Evolutionary conservation across 225 moss, liverwort and hornwort genomes (phyloP), one percentile per base, ranked within the genome.

Genomic region (Asterella californica): DNA sequence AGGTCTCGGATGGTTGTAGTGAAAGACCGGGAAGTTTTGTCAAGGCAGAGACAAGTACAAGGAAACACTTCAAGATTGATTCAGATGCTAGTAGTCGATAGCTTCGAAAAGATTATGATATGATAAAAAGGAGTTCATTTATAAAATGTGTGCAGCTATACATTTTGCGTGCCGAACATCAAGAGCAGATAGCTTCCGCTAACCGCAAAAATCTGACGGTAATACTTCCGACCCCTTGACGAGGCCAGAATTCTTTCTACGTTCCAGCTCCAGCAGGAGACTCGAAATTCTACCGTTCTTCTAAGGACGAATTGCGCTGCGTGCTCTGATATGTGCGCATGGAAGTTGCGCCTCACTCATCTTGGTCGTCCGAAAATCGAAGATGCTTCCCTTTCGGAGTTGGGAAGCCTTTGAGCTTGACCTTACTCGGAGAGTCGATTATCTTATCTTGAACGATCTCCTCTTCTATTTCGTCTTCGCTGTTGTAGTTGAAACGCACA

Each of bases 401-500:
- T 0, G 91, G 86, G 25, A 72, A 76, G 2, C 89, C 91, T 24
- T 72, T 84, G 74, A 91, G 65, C 29, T 78, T 80, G 53, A 76
- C 46, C 10, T 85, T 83, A 2, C 80, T 73, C 0, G 89, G 83
- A 52, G 87, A 88, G 22, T 72, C 14, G 25, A 62, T 18, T 45
- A 74, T 60, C 25, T 48, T 75, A 68, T 83, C 76, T n/a, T 33
- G 11, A 18, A 81, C 84, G 2, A 80, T 57, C 0, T 78, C 83
- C 60, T 86, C 91, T 71, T 89, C 89, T 0, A 88, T 76, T 63
- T 87, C 86, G 29, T 87, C 91, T 29, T 90, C 90, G 62, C 91
- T 91, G 78, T 84, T 83, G 78, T 91, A 91, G 29, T 74, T 78
- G 65, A 91, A 91, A 9, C 91, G 87, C 19, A 78, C 82, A 69